Conservation (phyloP, 768 basidiomycete species). For the Agrocybe praecox region DNA sequence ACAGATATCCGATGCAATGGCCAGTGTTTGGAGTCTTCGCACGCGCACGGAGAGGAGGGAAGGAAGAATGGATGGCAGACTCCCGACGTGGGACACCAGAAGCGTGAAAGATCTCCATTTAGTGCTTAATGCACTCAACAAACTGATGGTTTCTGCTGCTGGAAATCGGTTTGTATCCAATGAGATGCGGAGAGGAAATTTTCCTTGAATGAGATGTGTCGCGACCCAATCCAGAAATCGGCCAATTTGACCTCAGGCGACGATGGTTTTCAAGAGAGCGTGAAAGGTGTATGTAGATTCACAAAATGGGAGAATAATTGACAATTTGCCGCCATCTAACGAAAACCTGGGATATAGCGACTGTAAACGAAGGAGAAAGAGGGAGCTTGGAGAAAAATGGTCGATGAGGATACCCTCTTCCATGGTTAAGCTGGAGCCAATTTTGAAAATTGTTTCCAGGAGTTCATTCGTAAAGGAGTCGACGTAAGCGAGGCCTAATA, state of each 20-base stretch:
- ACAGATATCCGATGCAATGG: constrained; percentile 29
- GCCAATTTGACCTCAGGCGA: constrained; percentile 16
- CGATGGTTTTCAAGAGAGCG: constrained; percentile 24
- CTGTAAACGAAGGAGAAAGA: constrained; percentile 15
- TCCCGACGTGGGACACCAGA: constrained; percentile 28
- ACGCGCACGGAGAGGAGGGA: constrained; percentile 14
- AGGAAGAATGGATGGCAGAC: constrained; percentile 21
- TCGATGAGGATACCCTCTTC: constrained; percentile 20
- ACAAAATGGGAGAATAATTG: constrained; percentile 21
- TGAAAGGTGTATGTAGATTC: constrained; percentile 24
- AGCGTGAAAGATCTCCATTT: constrained; percentile 29
- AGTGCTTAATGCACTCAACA: constrained; percentile 12
- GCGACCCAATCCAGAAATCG: constrained; percentile 25
- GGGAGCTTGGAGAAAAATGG: constrained; percentile 28
- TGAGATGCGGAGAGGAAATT: constrained; percentile 23
- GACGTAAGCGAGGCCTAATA: constrained; percentile 10
- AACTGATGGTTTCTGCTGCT: constrained; percentile 5
- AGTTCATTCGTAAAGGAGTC: constrained; percentile 27
- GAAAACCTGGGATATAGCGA: constrained; percentile 24
- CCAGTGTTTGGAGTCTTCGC: constrained; percentile 17
- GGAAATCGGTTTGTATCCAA: constrained; percentile 28
- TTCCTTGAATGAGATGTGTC: constrained; percentile 17
- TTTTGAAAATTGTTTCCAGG: constrained; percentile 26
- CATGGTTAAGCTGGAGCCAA: constrained; percentile 18
- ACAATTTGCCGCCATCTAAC: constrained; percentile 23